Evolutionary conservation across 345 rosid species (phyloP), one percentile per base, ranked within the genome.

Genomic region (Acer negundo): DNA sequence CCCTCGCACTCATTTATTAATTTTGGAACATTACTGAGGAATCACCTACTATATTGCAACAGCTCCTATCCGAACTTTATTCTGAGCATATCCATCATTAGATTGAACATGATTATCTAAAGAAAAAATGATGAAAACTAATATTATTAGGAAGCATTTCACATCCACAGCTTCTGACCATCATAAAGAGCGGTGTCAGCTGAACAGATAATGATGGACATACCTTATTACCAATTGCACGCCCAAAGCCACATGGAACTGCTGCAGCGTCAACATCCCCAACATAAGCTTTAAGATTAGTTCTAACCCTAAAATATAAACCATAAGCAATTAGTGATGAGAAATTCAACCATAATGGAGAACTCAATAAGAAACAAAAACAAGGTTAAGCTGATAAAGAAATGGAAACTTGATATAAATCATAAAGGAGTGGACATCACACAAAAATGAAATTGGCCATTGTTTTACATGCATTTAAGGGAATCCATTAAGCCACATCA

Each of bases 231-330:
- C 97, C 97, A 88, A 92, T 84, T 40, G 97, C 92, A 66, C 93
- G 92, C 59, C 93, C 97, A 73, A 92, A 89, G 68, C 97, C 97
- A 74, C 97, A 92, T 58, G 97, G 90, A 85, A 92, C 97, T 42
- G 95, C 97, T 74, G 91, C 93, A 79, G 88, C 97, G 16, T 91
- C 97, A 62, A 92, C 86, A 82, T 92, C 97, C 69, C 97, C 97
- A 75, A 92, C 92, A 24, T 86, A 78, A 70, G 88, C 78, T 77
- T 88, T 88, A 58, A 91, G 88, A 64, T 83, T 85, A 86, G 80
- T 81, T 80, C 89, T 85, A 56, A 88, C 93, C 97, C 97, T 92
- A 83, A 70, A 80, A 79, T n/a, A 70, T 7, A 77, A 74, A 44
- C 53, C 75, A 28, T 51, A 68, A 74, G 42, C 26, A 4, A 65